These are phyloP conservation scores for Talaromyces pinophilus DNA, from an alignment of 2,329 filamentous ascomycete genomes.

Conservation along the genomic window DNA sequence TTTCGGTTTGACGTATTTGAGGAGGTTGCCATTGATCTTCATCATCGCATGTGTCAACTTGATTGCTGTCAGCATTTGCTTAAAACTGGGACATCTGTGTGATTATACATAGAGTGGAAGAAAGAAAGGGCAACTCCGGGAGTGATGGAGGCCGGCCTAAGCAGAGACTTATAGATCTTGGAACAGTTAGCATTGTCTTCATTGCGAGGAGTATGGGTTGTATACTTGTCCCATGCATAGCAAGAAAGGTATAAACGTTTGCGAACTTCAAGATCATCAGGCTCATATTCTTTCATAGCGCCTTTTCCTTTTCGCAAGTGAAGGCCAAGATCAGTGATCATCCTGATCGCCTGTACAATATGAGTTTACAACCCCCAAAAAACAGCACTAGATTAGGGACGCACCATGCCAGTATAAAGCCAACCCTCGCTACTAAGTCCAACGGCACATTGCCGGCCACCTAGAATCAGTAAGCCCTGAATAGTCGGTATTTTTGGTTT, in stretches of 20 bases:
- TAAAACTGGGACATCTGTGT: background rate
- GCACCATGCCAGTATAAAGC: slow-evolving; percentile 29
- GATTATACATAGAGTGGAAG: slow-evolving; percentile 18
- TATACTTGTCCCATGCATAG: slow-evolving; percentile 29
- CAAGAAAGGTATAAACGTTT: slow-evolving; percentile 27
- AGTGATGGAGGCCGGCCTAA: slow-evolving; percentile 28
- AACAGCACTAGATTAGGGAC: background rate
- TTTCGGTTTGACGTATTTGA: slow-evolving; percentile 18
- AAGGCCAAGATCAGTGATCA: slow-evolving; percentile 28
- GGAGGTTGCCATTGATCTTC: slow-evolving; percentile 24
- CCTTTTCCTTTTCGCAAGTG: slow-evolving; percentile 25
- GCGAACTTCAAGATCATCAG: slow-evolving; percentile 26
- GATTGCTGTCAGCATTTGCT: slow-evolving; percentile 1
- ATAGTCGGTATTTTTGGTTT: slow-evolving; percentile 28
- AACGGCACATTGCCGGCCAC: slow-evolving; percentile 28
- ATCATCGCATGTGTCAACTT: slow-evolving; percentile 24
- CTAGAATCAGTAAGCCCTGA: slow-evolving; percentile 28
- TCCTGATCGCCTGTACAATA: slow-evolving; percentile 24
- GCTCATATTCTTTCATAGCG: slow-evolving; percentile 24
- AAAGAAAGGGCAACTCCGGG: slow-evolving; percentile 20
- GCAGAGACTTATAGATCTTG: slow-evolving; percentile 27
- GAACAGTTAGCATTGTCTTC: background rate
- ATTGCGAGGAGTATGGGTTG: background rate
- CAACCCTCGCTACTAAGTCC: slow-evolving; percentile 29
- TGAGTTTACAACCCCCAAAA: background rate